Base-by-base conservation (phyloP, 2,329 filamentous ascomycete species). In the Westerdykella ornata region DNA sequence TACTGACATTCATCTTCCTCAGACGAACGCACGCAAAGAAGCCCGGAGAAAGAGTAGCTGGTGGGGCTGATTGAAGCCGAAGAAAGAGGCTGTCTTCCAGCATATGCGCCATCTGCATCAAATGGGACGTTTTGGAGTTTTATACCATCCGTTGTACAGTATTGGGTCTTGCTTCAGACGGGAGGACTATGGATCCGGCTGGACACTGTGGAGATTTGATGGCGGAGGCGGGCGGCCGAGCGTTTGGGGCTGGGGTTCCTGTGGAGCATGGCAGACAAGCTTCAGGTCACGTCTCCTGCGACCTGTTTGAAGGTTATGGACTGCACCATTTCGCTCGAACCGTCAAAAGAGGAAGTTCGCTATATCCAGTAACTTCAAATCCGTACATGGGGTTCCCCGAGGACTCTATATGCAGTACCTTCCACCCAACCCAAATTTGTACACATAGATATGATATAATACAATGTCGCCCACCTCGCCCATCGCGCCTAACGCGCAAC, bases 1-100 rank as follows among this genome's bases (percentile, higher is more conserved):
- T 37, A 37, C 41, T 49, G 38, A 47, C 42, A 41, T 40, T 47
- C 41, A 37, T 44, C 14, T 13, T 35, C 18, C 26, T 7, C 19
- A 54, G 51, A 49, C 31, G 40, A 47, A 45, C 13, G 52, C 52
- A 42, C 39, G 52, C 43, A 53, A 53, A 45, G 52, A 55, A 37
- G 50, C 49, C 31, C 39, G 52, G 44, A 51, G 39, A 42, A 52
- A 50, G 48, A 47, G 30, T 9, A 45, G 39, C 22, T 53, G 48
- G 48, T 53, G 50, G 44, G 41, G 47, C 19, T 52, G 33, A 38
- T 6, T 14, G 32, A 7, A 13, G 31, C 11, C 13, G 2, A 14
- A 28, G 2, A 14, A 28, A 28, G 5, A 17, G 14, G 22, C 28
- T 26, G 15, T 26, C 11, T 12, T 22, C 19, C 12, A 9, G 37